Base-by-base conservation (phyloP, 139 green algal genomes). In the Chlamydomonas sphaeroides region DNA sequence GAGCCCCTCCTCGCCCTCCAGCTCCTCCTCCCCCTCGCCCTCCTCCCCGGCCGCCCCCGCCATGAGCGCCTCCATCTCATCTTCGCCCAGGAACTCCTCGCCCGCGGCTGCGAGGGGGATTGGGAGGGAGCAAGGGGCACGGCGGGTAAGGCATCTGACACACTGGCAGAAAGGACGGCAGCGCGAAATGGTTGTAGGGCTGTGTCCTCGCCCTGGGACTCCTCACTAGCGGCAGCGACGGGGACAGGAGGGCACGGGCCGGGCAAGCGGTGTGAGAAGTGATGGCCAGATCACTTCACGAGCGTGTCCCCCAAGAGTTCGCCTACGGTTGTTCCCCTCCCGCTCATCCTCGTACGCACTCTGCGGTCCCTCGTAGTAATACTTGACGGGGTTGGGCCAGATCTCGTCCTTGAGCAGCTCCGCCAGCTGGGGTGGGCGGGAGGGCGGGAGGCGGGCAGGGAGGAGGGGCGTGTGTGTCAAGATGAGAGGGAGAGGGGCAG, bases 341-440 rank as follows among this genome's bases (percentile, higher is more conserved):
- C 45, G 14, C 45, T 20, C 45, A 51, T 14, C 14, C 45, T 8
- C 10, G 45, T 51, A 20, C 45, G 45, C 45, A 51, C 10, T 8
- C 10, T 14, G 10, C 45, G 14, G 10, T 20, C 45, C 76, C 23
- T n/a, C 26, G 25, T 36, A 65, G 70, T 79, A 93, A 85, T 90
- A 89, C 71, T 92, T 90, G 32, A 91, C 20, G 8, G 91, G 90
- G 81, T 94, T 92, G 56, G 81, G 88, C 91, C 91, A 94, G 35
- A 94, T 78, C 36, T 93, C 88, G 25, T 94, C 88, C 75, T 90
- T 91, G 42, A 94, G 84, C 8, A 88, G 42, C 53, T 92, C 89
- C 0, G 91, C 86, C 23, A 94, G 62, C 57, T 87, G 63, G n/a
- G 85, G 79, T n/a, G n/a, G n/a, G n/a, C n/a, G n/a, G n/a, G n/a